phyloP scores from a whole-genome alignment of 257 asterid genomes.

The Solanum virginianum region DNA sequence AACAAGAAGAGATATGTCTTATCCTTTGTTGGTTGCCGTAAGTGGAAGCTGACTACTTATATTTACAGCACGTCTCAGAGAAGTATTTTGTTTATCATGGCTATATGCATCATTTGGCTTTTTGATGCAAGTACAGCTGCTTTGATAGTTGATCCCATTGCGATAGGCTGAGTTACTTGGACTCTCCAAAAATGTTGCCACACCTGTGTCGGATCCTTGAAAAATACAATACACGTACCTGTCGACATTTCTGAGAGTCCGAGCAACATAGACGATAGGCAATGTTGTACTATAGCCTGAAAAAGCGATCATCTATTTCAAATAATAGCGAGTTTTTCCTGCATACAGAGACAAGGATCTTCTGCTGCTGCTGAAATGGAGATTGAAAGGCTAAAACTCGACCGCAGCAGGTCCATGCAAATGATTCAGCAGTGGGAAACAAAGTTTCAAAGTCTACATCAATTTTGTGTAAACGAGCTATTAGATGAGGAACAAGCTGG shows the following conservation, averaged over 20 bases:
- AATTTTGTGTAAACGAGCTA: conserved; percentile 58
- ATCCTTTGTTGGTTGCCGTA: neutral
- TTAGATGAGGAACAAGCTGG: conserved; percentile 30
- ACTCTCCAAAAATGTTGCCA: too few relatives aligned
- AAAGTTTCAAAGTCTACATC: conserved; percentile 43
- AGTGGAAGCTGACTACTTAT: neutral
- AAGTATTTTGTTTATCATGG: neutral
- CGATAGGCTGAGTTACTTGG: neutral
- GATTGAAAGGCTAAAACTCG: conserved; percentile 49
- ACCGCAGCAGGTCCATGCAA: conserved; percentile 39
- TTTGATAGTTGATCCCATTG: neutral
- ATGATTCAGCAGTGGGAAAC: conserved; percentile 56
- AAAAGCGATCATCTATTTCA: neutral
- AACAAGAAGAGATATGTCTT: neutral
- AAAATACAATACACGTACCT: too few relatives aligned
- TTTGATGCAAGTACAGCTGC: neutral
- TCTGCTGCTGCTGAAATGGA: conserved; percentile 72
- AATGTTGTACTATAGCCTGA: neutral
- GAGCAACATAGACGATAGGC: too few relatives aligned
- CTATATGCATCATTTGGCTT: neutral
- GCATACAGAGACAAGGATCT: conserved; percentile 62
- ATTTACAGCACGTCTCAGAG: neutral
- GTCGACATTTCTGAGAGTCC: too few relatives aligned
- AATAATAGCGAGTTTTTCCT: neutral
- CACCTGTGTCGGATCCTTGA: too few relatives aligned